Base-by-base conservation (phyloP, 2,329 filamentous ascomycete species). In the Neopestalotiopsis sp. region DNA sequence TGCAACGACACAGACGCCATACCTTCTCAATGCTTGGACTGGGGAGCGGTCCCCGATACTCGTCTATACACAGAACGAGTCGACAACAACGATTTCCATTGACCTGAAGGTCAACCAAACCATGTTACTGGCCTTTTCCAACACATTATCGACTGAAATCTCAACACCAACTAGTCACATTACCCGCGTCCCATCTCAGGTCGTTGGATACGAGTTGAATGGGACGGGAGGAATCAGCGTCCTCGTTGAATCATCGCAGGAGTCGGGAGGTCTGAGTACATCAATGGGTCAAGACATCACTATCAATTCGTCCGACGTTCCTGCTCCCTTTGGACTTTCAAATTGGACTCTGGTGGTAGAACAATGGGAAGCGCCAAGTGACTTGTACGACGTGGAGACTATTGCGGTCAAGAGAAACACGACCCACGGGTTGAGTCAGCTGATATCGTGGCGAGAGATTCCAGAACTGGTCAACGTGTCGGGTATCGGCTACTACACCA, bases 401-500 rank as follows among this genome's bases (percentile, higher is more conserved):
- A 34, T 59, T 9, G 57, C 57, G 2, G 57, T 5, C 30, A 59
- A 59, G 57, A 28, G 30, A 28, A 59, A 59, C 57, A 28, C 57
- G 12, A 59, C 57, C 1, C 24, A 28, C 9, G 20, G 5, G 5
- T 30, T 59, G 57, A 34, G 9, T 7, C 57, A 28, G 24, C 30
- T 59, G 20, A 7, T 24, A 12, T 59, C 57, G 57, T 59, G 57
- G 57, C 24, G 1, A 28, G 12, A 59, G 24, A 59, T 59, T 7
- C 57, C 57, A 10, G 17, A 59, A 17, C 2, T 59, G 9, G 57
- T 34, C 57, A 59, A 59, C 57, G 57, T 14, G n/a, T 59, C 57
- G 7, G 57, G 57, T 12, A 17, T 59, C 9, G 57, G 57, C 57
- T 59, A 59, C 57, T 59, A 59, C 57, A 59, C 57, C 17, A 59